Evolutionary conservation across 306 rosid genomes (phyloP).

Genomic region (Corylus heterophylla): DNA sequence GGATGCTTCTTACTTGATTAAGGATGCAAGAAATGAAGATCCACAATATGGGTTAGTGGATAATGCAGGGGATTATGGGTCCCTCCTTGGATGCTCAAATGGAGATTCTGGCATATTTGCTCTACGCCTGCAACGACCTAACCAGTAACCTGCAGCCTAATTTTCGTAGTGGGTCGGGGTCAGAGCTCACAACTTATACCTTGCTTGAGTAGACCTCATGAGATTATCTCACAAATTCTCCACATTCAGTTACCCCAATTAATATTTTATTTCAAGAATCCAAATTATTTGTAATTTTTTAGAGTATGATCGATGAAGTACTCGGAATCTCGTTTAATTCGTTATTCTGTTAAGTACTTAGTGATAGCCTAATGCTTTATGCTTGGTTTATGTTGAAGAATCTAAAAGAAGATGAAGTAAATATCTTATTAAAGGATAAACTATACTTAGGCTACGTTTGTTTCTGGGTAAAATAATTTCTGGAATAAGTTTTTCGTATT

Average conservation of each 20-base stretch:
- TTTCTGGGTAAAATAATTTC: no score
- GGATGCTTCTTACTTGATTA: neutral
- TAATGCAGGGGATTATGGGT: constrained; percentile 53
- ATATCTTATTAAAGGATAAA: no score
- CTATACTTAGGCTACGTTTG: no score
- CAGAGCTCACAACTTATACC: constrained; percentile 67
- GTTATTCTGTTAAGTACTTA: neutral
- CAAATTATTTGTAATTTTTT: neutral
- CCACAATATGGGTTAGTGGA: constrained; percentile 60
- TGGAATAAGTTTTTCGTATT: no score
- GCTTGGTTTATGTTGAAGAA: neutral
- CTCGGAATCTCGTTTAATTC: neutral
- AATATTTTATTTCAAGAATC: neutral
- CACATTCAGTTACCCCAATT: neutral
- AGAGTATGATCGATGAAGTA: no score
- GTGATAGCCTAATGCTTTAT: neutral
- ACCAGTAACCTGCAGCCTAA: constrained; percentile 41
- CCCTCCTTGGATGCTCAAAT: constrained; percentile 59
- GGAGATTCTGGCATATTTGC: constrained; percentile 64
- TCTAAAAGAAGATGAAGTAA: neutral
- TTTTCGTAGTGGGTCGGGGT: constrained; percentile 35
- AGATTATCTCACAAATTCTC: neutral
- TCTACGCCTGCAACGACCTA: constrained; percentile 37
- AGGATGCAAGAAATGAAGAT: constrained; percentile 68
- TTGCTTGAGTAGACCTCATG: constrained; percentile 45